phyloP scores from a whole-genome alignment of 2,329 filamentous ascomycete genomes.

The Beauveria sp. region DNA sequence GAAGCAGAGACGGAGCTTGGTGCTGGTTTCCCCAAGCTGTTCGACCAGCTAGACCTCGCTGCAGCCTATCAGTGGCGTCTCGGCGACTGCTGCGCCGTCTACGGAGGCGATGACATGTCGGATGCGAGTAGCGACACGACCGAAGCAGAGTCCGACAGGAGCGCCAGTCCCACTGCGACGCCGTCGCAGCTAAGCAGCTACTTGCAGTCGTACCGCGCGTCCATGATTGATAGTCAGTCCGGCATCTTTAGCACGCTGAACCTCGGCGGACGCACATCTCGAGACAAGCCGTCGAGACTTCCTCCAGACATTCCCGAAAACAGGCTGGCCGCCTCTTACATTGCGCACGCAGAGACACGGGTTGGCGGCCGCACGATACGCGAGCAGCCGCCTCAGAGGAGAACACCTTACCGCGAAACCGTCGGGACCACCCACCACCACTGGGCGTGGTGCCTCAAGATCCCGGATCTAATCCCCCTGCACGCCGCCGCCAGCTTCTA shows the following conservation, averaged over 20 bases:
- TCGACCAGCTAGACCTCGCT: conserved; percentile 1
- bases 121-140: not conserved
- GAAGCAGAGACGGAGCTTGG: not conserved
- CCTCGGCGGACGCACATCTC: not conserved
- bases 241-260: not conserved
- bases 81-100: not conserved
- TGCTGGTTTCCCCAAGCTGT: not conserved
- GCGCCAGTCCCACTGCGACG: not conserved
- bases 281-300: not conserved
- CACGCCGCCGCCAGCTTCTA: not conserved
- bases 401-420: not conserved
- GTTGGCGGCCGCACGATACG: not conserved
- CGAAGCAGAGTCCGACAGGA: not conserved
- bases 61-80: conserved; percentile 1
- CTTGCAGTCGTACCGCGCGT: not conserved
- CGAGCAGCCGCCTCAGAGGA: not conserved
- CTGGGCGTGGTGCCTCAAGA: not conserved
- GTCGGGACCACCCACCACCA: not conserved
- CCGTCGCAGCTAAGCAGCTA: not conserved
- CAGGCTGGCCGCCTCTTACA: not conserved
- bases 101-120: not conserved
- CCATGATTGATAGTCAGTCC: not conserved
- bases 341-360: not conserved
- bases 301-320: not conserved
- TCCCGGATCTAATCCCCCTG: not conserved